Evolutionary conservation across 2,329 filamentous ascomycete species (phyloP), one percentile per base, ranked within the genome.

Genomic region (Botrytis tulipae): DNA sequence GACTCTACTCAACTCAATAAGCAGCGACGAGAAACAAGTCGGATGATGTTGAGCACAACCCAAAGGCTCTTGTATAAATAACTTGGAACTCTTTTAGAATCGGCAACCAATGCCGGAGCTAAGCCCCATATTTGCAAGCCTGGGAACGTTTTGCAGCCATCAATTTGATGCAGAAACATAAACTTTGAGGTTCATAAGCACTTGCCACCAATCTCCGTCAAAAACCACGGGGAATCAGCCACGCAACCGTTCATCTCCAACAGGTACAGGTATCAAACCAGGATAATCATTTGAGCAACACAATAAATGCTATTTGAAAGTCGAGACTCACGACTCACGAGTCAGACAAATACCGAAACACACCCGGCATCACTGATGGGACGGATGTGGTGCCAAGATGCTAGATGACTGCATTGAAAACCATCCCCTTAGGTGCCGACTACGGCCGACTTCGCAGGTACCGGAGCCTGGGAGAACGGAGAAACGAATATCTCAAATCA

Each of bases 31-130:
- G 16, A 25, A 16, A 25, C 18, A 25, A 67, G 22, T 66, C 44
- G 37, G 22, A 37, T 37, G 22, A 51, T 8, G 29, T 51, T 37
- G 12, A 48, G 29, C 5, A 25, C 44, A 16, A 9, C 25, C 60
- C 18, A 16, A 42, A 42, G 40, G 20, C 18, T 48, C 32, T 25
- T 67, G 6, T 6, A 18, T n/a, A 37, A 9, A 40, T 25, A 37
- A 12, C 44, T 66, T 51, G 29, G 16, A 66, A 35, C 7, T n/a
- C 18, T 48, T 37, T 25, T 48, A 18, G 20, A 32, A 51, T 37
- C n/a, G 20, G 32, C 16, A 51, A n/a, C 63, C 44, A 67, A 25
- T 67, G 25, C 63, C 63, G 63, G 44, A 32, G 63, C 63, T 67
- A 67, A 67, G 37, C 32, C 29, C 48, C 22, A 51, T 37, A 37